Evolutionary conservation across 208 protist species (phyloP), one percentile per base, ranked within the genome.

Genomic region (Leishmania mexicana): DNA sequence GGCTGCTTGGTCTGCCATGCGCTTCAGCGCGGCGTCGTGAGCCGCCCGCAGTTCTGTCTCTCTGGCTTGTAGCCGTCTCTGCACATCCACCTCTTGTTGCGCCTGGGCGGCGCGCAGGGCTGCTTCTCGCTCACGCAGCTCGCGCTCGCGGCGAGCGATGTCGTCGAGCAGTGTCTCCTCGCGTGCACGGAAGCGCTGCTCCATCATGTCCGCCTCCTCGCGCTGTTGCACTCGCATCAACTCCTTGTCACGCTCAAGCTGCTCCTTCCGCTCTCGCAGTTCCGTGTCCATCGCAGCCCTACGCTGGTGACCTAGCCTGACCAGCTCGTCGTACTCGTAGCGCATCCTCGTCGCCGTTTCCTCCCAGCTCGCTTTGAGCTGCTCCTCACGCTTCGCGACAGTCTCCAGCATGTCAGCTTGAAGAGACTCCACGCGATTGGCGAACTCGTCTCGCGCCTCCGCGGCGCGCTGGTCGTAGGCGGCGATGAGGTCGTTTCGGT

Each of bases 111-210:
- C 57, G 42, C 86, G 89, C 60, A 91, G 78, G 68, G 82, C 80
- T 38, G 89, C 78, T 74, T 95, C 91, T 1, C 89, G 80, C 38
- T 93, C 87, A 19, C 80, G 71, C 68, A 95, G 72, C 38, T 89
- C 89, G 35, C 85, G 85, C 75, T 95, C 91, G 58, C 91, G 87
- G 19, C 76, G 84, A 13, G 84, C 83, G 72, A 95, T 90, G 81
- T 90, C 88, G 3, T 65, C 75, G 35, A 95, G 35, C 7, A 91
- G 51, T 49, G 88, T 80, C 45, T 93, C 79, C 80, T 95, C 91
- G 21, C 91, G 83, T 54, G 88, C 86, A 38, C 87, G 87, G 60
- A 82, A 84, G 47, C 81, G 85, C 74, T 79, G 78, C 73, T 85
- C 81, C 19, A 78, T 83, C 17, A 71, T 35, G 19, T 73, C 85